phyloP scores from a whole-genome alignment of 495 filamentous ascomycete genomes.

The Talaromyces ruber region DNA sequence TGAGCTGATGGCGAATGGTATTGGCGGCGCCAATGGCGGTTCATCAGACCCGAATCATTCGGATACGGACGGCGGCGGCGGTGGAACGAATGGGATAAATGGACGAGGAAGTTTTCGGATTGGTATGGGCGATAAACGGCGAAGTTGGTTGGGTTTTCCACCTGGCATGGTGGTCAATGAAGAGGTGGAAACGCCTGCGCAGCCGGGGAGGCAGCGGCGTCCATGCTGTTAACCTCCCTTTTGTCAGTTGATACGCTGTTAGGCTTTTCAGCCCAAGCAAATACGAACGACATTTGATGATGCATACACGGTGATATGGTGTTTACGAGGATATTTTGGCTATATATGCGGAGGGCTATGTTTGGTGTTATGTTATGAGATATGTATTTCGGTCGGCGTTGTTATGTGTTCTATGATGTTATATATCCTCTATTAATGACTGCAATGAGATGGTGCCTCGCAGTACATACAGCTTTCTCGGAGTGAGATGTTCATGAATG shows the following conservation, averaged over 20 bases:
- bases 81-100: not conserved
- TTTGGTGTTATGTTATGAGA: not conserved
- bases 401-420: not conserved
- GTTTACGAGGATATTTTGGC: not conserved
- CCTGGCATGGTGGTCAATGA: conserved; percentile 29
- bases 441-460: not conserved
- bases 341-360: not conserved
- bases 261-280: not conserved
- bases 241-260: not conserved
- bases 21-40: not conserved
- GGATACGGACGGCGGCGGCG: conserved; percentile 18
- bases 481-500: not conserved
- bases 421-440: not conserved
- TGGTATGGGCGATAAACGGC: conserved; percentile 33
- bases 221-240: conserved; percentile 3
- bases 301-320: not conserved
- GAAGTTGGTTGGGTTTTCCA: conserved; percentile 45
- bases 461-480: not conserved
- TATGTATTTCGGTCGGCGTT: not conserved
- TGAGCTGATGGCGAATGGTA: conserved; percentile 10
- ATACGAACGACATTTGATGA: not conserved
- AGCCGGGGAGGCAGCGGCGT: not conserved
- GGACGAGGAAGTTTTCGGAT: conserved; percentile 37
- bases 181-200: conserved; percentile 15
- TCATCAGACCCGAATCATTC: not conserved